These are phyloP conservation scores for Eremothecium coryli DNA, from an alignment of 1,139 yeast genomes.

Conservation along the genomic window DNA sequence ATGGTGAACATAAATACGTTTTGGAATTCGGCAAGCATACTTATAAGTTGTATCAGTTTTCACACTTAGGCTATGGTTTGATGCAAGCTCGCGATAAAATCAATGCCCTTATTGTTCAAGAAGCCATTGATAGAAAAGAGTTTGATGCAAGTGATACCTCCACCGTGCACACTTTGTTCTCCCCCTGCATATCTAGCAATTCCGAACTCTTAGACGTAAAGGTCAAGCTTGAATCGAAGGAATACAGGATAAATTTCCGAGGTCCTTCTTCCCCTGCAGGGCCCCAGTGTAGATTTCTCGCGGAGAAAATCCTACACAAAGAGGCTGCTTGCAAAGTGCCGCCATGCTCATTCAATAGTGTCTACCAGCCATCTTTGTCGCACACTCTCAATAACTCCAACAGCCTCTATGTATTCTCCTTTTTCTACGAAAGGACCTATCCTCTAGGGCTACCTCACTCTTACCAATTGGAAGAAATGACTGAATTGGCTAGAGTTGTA, in stretches of 20 bases:
- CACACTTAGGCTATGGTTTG: conserved; percentile 92
- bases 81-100: conserved; percentile 88
- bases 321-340: conserved; percentile 61
- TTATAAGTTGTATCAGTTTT: conserved; percentile 82
- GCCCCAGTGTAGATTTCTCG: conserved; percentile 73
- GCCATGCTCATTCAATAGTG: conserved; percentile 95
- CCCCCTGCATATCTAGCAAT: conserved; percentile 88
- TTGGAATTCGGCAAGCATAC: conserved; percentile 72
- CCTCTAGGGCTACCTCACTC: conserved; percentile 92
- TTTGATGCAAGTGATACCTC: conserved; percentile 35
- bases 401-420: conserved; percentile 84
- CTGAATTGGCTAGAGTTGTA: conserved; percentile 71
- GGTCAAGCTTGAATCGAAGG: conserved; percentile 45
- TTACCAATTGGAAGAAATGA: conserved; percentile 75
- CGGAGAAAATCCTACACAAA: conserved; percentile 76
- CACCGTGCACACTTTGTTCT: conserved; percentile 41
- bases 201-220: conserved; percentile 43
- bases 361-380: conserved; percentile 86
- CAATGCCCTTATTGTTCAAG: conserved; percentile 49
- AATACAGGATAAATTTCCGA: conserved; percentile 58
- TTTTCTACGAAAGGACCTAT: conserved; percentile 85
- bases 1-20: conserved; percentile 82
- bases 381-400: conserved; percentile 59
- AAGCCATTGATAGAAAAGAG: conserved; percentile 38
- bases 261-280: conserved; percentile 59